Evolutionary conservation across 371 early-diverging fungal species (phyloP), one percentile per base, ranked within the genome.

Genomic region (Blakeslea trispora): DNA sequence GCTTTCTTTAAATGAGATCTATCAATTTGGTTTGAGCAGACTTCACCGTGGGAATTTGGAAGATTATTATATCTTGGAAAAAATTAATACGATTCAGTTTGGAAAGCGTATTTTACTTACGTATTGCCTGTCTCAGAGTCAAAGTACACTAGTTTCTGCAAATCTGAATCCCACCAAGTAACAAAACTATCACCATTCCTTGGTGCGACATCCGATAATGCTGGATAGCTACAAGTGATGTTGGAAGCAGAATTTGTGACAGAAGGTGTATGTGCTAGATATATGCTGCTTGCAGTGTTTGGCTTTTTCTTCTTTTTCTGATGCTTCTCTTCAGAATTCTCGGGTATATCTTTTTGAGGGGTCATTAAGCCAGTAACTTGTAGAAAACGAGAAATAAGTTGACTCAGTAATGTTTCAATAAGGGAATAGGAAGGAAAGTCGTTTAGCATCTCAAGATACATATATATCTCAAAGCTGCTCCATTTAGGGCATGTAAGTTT

Each of bases 381-480:
- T 19, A 62, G 42, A 17, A 56, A 57, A 7, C 41, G 15, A 4
- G 15, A 21, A 14, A 53, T 22, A 37, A 49, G 39, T 32, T 21
- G 22, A 15, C 18, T 53, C 15, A 57, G n/a, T 10, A 49, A 9
- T 9, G 43, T 3, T 22, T 53, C 24, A 10, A 63, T 48, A 1
- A 18, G 7, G 21, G 47, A 8, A 18, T 32, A 62, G 1, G 41
- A 42, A 2, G 47, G n/a, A 17, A 56, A 50, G 21, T 64, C 69
- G 32, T 50, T 22, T 1, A 68, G 28, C 7, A 54, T 50, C 11
- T 61, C 56, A n/a, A 58, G 44, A 53, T 69, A 61, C 1, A 58
- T 14, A 14, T 31, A 39, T 11, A 85, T 63, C 39, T 88, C 82
- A 56, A 71, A 81, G 7, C 65, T 57, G 19, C 62, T 62, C 60